phyloP scores from a whole-genome alignment of 2,329 filamentous ascomycete species.

The Ophiostoma himal-ulmi region DNA sequence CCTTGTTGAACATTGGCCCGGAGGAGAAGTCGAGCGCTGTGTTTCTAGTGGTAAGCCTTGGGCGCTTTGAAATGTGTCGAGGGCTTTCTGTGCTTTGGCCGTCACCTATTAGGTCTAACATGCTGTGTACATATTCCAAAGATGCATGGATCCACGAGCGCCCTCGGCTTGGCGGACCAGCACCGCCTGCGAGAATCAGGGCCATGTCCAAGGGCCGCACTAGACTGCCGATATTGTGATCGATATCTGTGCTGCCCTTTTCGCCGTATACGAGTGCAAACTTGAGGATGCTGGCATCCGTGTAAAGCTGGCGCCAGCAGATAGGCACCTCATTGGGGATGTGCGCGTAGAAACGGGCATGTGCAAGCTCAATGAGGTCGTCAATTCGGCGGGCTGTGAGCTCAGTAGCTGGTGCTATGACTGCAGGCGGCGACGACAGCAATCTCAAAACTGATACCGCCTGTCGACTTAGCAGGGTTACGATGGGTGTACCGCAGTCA shows the following conservation, averaged over 20 bases:
- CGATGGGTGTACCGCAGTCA: conserved; percentile 27
- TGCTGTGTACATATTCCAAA: conserved; percentile 39
- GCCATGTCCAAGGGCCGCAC: conserved; percentile 68
- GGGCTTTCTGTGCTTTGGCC: neutral
- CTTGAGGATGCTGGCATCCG: conserved; percentile 62
- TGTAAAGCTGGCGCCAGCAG: conserved; percentile 66
- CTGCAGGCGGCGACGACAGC: neutral
- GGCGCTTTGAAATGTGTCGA: neutral
- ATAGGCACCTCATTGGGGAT: conserved; percentile 59
- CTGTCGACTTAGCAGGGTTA: conserved; percentile 27
- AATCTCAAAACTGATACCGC: conserved; percentile 19
- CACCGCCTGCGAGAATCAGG: conserved; percentile 66
- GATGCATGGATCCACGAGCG: conserved; percentile 47
- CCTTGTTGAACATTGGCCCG: conserved; percentile 15
- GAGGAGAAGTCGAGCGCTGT: conserved; percentile 9
- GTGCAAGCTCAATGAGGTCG: conserved; percentile 54
- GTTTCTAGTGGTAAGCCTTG: neutral
- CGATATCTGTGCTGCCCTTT: neutral
- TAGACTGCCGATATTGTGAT: conserved; percentile 44
- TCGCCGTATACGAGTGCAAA: conserved; percentile 36
- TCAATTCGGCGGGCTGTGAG: conserved; percentile 40
- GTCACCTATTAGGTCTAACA: conserved; percentile 24
- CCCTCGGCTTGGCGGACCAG: conserved; percentile 44
- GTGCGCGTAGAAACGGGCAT: conserved; percentile 63
- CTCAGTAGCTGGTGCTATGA: neutral